Conservation (phyloP, 1,284 basidiomycete species). For the Testicularia cyperi region DNA sequence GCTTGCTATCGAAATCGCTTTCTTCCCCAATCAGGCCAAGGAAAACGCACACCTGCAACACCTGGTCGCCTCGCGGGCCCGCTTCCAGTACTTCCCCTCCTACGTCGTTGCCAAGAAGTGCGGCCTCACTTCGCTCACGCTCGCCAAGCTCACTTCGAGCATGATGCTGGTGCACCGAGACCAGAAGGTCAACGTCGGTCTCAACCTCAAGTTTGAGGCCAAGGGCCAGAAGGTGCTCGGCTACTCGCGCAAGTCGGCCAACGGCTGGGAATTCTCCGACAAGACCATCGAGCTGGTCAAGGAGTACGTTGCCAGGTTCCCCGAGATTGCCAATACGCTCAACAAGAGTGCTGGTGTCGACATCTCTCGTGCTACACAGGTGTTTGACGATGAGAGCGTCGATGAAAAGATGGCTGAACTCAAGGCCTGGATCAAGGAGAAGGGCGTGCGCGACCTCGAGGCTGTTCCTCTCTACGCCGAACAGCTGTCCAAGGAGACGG, state of each 20-base stretch:
- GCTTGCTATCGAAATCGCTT: slow-evolving; percentile 49
- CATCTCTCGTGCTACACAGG: slow-evolving; percentile 72
- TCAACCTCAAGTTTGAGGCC: slow-evolving; percentile 93
- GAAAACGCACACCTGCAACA: slow-evolving; percentile 46
- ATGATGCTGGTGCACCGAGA: slow-evolving; percentile 78
- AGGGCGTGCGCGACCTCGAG: slow-evolving; percentile 86
- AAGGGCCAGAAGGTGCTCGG: slow-evolving; percentile 94
- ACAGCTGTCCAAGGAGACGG: slow-evolving; percentile 72
- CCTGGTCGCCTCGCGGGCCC: slow-evolving; percentile 41
- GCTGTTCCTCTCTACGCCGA: slow-evolving; percentile 89
- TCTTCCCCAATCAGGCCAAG: slow-evolving; percentile 49
- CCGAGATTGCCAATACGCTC: slow-evolving; percentile 49
- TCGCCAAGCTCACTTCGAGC: slow-evolving; percentile 87
- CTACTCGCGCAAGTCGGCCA: slow-evolving; percentile 81
- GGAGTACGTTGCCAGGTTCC: slow-evolving; percentile 70
- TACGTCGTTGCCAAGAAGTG: slow-evolving; percentile 42
- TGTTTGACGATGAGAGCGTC: slow-evolving; percentile 70
- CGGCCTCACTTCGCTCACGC: slow-evolving; percentile 55
- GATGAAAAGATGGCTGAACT: slow-evolving; percentile 75
- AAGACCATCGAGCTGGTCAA: slow-evolving; percentile 77
- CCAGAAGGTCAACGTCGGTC: slow-evolving; percentile 83
- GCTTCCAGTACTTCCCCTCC: slow-evolving; percentile 41
- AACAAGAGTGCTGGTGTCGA: slow-evolving; percentile 61
- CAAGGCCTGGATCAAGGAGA: slow-evolving; percentile 80
- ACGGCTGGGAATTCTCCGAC: slow-evolving; percentile 91